Conservation (phyloP, 495 filamentous ascomycete genomes). For the Entonaema liquescens region DNA sequence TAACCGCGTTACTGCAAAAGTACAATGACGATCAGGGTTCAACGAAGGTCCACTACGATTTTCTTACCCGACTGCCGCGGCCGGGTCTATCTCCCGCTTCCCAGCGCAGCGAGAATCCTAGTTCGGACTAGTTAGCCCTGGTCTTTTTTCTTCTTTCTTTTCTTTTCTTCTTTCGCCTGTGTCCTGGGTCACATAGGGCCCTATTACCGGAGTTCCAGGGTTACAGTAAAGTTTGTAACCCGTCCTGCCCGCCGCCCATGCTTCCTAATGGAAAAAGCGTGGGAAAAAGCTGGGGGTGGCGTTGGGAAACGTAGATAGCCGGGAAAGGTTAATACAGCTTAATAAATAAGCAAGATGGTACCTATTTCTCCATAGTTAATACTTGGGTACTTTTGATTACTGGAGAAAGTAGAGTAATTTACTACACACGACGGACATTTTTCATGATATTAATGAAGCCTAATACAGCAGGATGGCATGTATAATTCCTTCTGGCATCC, state of each 20-base stretch:
- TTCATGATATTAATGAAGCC: neutral
- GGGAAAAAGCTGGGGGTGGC: neutral
- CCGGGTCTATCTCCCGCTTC: slow-evolving; percentile 41
- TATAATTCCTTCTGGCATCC: slow-evolving; percentile 24
- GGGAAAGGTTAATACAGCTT: slow-evolving; percentile 20
- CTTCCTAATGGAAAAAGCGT: slow-evolving; percentile 16
- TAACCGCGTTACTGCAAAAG: slow-evolving; percentile 1
- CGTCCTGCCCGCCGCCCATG: slow-evolving; percentile 25
- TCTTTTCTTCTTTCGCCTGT: neutral
- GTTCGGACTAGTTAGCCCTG: neutral
- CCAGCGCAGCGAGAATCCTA: slow-evolving; percentile 13
- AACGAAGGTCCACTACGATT: slow-evolving; percentile 23
- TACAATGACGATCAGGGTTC: slow-evolving; percentile 44
- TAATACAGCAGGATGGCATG: slow-evolving; percentile 31
- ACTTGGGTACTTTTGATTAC: slow-evolving; percentile 37
- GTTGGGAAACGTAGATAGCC: slow-evolving; percentile 7
- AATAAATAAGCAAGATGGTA: slow-evolving; percentile 5
- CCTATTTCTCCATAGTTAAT: too few species aligned
- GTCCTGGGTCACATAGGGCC: slow-evolving; percentile 22
- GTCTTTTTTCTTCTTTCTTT: too few species aligned
- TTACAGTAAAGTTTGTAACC: slow-evolving; percentile 35
- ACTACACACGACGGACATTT: slow-evolving; percentile 21
- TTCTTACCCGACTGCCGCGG: slow-evolving; percentile 41
- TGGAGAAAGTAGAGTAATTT: slow-evolving; percentile 34
- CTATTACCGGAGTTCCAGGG: slow-evolving; percentile 14